phyloP scores from a whole-genome alignment of 768 basidiomycete genomes.

The Russula sp. region DNA sequence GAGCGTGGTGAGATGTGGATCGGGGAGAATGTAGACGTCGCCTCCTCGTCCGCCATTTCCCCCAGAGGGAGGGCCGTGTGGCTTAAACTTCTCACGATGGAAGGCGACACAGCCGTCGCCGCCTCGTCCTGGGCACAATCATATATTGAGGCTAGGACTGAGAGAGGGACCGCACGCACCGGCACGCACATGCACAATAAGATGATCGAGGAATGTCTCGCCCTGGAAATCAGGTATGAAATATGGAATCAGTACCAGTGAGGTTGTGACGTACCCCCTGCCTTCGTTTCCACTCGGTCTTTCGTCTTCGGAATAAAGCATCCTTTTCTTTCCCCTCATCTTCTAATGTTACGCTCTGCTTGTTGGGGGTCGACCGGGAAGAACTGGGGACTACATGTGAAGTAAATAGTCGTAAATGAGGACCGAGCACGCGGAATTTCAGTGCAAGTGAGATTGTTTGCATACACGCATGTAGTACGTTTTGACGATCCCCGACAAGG shows the following conservation, averaged over 20 bases:
- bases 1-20: constrained; percentile 70
- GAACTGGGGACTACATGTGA: neutral
- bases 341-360: neutral
- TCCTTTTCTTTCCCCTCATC: constrained; percentile 12
- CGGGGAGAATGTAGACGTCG: constrained; percentile 77
- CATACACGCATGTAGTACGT: neutral
- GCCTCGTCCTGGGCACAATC: constrained; percentile 55
- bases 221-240: constrained; percentile 39
- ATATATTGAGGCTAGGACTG: neutral
- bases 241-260: neutral
- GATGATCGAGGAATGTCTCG: constrained; percentile 73
- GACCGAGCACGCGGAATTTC: neutral
- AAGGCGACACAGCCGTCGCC: constrained; percentile 92
- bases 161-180: constrained; percentile 35
- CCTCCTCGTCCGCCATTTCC: constrained; percentile 90
- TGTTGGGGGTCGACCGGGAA: neutral
- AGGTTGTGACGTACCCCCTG: constrained; percentile 45
- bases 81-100: constrained; percentile 80
- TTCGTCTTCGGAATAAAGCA: constrained; percentile 37
- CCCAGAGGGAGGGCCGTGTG: constrained; percentile 85
- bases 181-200: constrained; percentile 69
- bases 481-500: too few species aligned
- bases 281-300: constrained; percentile 69
- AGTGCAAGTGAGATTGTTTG: neutral
- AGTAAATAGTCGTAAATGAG: neutral